Conservation (phyloP, 2,329 filamentous ascomycete genomes). For the Clonostachys rosea region DNA sequence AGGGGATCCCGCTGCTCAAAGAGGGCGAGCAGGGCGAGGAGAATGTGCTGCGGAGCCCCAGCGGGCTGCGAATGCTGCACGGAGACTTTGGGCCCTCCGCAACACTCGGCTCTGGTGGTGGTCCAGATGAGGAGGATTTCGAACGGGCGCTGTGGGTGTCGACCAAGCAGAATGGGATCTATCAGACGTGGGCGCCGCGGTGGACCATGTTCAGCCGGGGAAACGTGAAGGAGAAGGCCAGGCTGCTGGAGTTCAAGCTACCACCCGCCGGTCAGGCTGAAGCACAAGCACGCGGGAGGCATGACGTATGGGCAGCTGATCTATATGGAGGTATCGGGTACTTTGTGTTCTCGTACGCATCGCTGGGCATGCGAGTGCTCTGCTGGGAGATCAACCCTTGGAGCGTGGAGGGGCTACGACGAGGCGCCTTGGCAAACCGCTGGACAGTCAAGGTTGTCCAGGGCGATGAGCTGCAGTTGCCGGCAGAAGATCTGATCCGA, state of each 20-base stretch:
- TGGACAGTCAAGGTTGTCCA: slow-evolving; percentile 57
- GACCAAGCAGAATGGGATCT: slow-evolving; percentile 73
- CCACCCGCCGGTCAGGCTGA: not conserved
- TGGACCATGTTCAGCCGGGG: slow-evolving; percentile 95
- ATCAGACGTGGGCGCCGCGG: slow-evolving; percentile 80
- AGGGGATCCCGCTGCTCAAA: slow-evolving; percentile 50
- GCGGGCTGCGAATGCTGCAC: slow-evolving; percentile 62
- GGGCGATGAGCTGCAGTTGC: slow-evolving; percentile 26
- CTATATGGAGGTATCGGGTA: slow-evolving; percentile 93
- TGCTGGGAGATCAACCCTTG: slow-evolving; percentile 91
- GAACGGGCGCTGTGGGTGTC: slow-evolving; percentile 70
- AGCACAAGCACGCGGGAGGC: slow-evolving; percentile 8
- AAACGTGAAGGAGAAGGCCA: slow-evolving; percentile 83
- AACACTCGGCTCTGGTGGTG: not conserved
- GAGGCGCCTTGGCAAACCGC: slow-evolving; percentile 67
- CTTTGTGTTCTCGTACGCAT: slow-evolving; percentile 81
- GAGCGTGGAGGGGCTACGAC: slow-evolving; percentile 76
- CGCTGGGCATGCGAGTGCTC: slow-evolving; percentile 66
- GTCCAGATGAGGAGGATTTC: slow-evolving; percentile 46
- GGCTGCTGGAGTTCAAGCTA: slow-evolving; percentile 55
- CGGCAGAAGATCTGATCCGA: slow-evolving; percentile 27
- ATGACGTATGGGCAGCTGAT: slow-evolving; percentile 59
- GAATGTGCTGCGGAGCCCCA: slow-evolving; percentile 73
- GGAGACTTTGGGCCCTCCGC: slow-evolving; percentile 65
- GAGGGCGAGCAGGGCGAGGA: slow-evolving; percentile 27